A percentile compares a stretch with the other conserved stretches of the same genome.
Evolutionary conservation across 768 basidiomycete genomes (phyloP).

Genomic region (Lyophyllum atratum): DNA sequence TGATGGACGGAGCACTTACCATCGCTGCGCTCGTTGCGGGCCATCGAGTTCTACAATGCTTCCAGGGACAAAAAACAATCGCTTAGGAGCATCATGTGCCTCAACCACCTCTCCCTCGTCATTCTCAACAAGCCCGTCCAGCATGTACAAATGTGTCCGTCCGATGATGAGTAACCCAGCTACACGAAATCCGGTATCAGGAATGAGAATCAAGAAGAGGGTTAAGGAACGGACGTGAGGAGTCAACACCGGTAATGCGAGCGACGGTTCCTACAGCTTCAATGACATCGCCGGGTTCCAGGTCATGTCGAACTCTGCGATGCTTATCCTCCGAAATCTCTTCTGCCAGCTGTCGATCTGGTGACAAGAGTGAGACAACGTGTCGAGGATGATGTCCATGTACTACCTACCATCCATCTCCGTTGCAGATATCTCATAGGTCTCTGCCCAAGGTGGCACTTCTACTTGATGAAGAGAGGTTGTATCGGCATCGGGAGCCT

Average conservation of each 20-base stretch:
- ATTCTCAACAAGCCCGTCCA: constrained; percentile 87
- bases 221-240: constrained; percentile 66
- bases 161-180: constrained; percentile 91
- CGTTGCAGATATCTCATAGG: constrained; percentile 66
- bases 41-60: constrained; percentile 79
- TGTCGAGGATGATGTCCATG: not conserved
- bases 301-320: constrained; percentile 80
- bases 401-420: constrained; percentile 56
- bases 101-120: constrained; percentile 89
- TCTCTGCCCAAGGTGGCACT: constrained; percentile 73
- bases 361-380: not conserved
- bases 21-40: constrained; percentile 80
- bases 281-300: constrained; percentile 89
- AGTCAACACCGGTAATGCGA: constrained; percentile 87
- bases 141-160: constrained; percentile 81
- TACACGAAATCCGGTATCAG: constrained; percentile 23
- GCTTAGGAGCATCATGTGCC: constrained; percentile 80
- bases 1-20: constrained; percentile 46
- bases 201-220: not conserved
- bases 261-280: constrained; percentile 87
- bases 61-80: constrained; percentile 82
- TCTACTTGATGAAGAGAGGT: constrained; percentile 54
- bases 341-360: constrained; percentile 65
- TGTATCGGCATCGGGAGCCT: constrained; percentile 51
- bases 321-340: constrained; percentile 89